Evolutionary conservation across 2,329 filamentous ascomycete genomes (phyloP).

Genomic region (Pestalotiopsis fici): DNA sequence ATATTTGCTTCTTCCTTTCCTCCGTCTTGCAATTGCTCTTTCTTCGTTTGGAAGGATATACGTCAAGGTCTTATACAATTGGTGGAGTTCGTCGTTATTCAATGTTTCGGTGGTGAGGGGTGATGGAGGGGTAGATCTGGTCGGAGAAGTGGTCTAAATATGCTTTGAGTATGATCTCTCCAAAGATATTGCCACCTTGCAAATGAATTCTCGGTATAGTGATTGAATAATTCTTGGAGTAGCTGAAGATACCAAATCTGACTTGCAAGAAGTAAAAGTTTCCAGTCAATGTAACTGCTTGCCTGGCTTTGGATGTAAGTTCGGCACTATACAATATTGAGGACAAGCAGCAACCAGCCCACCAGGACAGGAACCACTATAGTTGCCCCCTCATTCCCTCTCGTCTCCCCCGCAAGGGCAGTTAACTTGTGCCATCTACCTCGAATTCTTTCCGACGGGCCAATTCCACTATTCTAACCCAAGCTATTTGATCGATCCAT

Average conservation of each 20-base stretch:
- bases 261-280: neutral
- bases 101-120: neutral
- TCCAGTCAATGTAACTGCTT: neutral
- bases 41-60: neutral
- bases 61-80: neutral
- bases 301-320: neutral
- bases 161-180: neutral
- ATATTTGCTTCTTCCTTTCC: conserved; percentile 33
- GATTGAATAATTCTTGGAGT: neutral
- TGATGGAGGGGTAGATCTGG: conserved; percentile 5
- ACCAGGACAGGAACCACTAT: neutral
- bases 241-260: neutral
- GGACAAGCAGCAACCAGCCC: neutral
- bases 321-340: neutral
- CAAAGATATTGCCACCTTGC: neutral
- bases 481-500: neutral
- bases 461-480: neutral
- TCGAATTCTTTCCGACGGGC: neutral
- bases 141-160: neutral
- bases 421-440: neutral
- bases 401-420: neutral
- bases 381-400: neutral
- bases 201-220: neutral
- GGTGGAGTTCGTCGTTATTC: neutral
- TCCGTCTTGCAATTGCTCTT: no score